Evolutionary conservation across 768 basidiomycete species (phyloP).

Genomic region (Termitomyces sp.): DNA sequence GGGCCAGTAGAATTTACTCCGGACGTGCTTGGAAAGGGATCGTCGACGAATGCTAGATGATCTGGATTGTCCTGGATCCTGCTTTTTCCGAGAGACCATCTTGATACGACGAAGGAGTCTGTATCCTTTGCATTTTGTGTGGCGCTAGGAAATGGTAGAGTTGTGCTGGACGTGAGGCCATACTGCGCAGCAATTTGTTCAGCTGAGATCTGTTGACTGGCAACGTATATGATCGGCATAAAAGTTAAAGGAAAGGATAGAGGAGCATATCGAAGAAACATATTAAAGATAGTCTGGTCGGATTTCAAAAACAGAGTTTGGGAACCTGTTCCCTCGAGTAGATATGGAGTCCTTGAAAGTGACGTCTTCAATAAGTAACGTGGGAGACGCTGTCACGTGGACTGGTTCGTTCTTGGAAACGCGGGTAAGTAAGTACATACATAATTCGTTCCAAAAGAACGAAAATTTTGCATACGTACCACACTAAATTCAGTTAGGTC

Average conservation of each 20-base stretch:
- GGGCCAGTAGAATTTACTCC: slow-evolving; percentile 29
- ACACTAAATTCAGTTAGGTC: too few species aligned
- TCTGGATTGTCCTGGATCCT: slow-evolving; percentile 51
- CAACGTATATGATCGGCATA: slow-evolving; percentile 15
- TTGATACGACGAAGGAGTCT: slow-evolving; percentile 42
- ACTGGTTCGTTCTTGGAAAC: too few species aligned
- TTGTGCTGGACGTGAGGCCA: slow-evolving; percentile 54
- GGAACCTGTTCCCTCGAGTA: neutral
- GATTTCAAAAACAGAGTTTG: neutral
- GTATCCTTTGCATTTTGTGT: slow-evolving; percentile 49
- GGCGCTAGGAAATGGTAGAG: slow-evolving; percentile 59
- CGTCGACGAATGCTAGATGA: slow-evolving; percentile 58
- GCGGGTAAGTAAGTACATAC: too few species aligned
- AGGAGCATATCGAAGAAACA: slow-evolving; percentile 10
- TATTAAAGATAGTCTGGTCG: neutral
- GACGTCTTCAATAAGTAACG: neutral
- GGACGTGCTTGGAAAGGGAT: slow-evolving; percentile 56
- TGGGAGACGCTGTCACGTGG: neutral
- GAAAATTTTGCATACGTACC: too few species aligned
- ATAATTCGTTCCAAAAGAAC: too few species aligned
- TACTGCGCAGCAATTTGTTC: slow-evolving; percentile 44
- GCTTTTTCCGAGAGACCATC: slow-evolving; percentile 60
- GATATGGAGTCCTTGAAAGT: neutral
- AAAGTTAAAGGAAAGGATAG: slow-evolving; percentile 14
- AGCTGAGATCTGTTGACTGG: slow-evolving; percentile 25